These are phyloP conservation scores for Kalmusia sp. DNA, from an alignment of 2,329 filamentous ascomycete species.

Conservation along the genomic window DNA sequence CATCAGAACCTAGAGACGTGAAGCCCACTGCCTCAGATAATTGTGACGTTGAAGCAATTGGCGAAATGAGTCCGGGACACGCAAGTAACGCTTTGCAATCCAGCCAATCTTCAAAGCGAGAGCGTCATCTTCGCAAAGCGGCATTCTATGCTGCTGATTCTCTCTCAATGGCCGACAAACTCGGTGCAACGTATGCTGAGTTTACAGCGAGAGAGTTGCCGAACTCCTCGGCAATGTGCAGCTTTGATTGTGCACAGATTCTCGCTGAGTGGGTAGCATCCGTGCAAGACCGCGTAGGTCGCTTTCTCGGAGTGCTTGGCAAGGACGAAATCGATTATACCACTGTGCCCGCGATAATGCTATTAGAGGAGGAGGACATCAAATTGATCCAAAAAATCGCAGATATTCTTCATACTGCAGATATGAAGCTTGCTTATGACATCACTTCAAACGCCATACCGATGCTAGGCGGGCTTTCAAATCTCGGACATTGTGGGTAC, in stretches of 20 bases:
- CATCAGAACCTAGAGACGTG: constrained; percentile 41
- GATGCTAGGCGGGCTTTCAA: constrained; percentile 61
- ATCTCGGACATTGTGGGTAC: constrained; percentile 71
- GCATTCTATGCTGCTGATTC: constrained; percentile 95
- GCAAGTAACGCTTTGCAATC: constrained; percentile 34
- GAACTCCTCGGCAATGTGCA: constrained; percentile 88
- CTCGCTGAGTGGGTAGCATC: constrained; percentile 94
- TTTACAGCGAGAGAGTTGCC: constrained; percentile 84
- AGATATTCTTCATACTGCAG: constrained; percentile 77
- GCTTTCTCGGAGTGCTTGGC: constrained; percentile 85
- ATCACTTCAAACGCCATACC: constrained; percentile 56
- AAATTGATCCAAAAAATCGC: constrained; percentile 84
- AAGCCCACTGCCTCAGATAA: constrained; percentile 13
- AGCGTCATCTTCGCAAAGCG: constrained; percentile 90
- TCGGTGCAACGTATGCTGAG: constrained; percentile 85
- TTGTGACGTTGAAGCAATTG: constrained; percentile 35
- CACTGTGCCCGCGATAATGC: constrained; percentile 85
- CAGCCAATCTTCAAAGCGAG: constrained; percentile 71
- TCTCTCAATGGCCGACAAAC: constrained; percentile 83
- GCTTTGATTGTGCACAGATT: constrained; percentile 92
- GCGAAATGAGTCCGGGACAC: constrained; percentile 40
- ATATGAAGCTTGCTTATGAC: constrained; percentile 75
- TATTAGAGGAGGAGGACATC: constrained; percentile 89
- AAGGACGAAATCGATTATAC: constrained; percentile 79
- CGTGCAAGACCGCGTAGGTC: constrained; percentile 91